Base-by-base conservation (phyloP, 2,329 filamentous ascomycete species). In the Lizonia empirigonia region DNA sequence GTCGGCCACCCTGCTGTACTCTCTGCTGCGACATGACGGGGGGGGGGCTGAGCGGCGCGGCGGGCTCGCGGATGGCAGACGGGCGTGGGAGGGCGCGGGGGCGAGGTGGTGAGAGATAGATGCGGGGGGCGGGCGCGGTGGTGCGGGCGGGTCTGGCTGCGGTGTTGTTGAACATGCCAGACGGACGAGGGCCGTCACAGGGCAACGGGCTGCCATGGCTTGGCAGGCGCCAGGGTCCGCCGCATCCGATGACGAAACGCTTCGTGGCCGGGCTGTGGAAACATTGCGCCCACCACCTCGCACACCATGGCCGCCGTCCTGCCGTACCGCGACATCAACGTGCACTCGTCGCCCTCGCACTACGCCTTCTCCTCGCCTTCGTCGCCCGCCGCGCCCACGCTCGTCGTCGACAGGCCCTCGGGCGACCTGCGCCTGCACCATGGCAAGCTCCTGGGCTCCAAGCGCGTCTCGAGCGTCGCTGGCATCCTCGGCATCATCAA, bases 331-430 rank as follows among this genome's bases (percentile, higher is more conserved):
- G 94, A 99, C 80, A 95, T 97, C 80, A 99, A 97, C 75, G 86
- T 99, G 74, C 91, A 96, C 76, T 89, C 91, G 60, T 91, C 93
- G 44, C 82, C 90, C 65, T 90, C 93, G 66, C 88, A 94, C 71
- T 99, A 99, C 80, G 90, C 91, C 65, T 99, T 99, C 76, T 92
- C 90, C 30, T 99, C 94, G 22, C 94, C 94, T 22, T 97, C 94
- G 0, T 93, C 91, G 3, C 91, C 92, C 55, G 86, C 92, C 75
- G 88, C 92, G 22, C 91, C 90, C 12, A 90, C 91, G 8, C 82
- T 99, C 42, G 85, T 96, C 12, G 84, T 99, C 60, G 94, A 97
- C 69, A 85, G 94, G 45, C 94, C 94, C 8, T 94, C 91, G 12
- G 94, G 94, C 55, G 92, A 97, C 75, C 78, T 97, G 44, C 85